Base-by-base conservation (phyloP, 2,329 filamentous ascomycete genomes). In the Phyllosticta citriasiana region DNA sequence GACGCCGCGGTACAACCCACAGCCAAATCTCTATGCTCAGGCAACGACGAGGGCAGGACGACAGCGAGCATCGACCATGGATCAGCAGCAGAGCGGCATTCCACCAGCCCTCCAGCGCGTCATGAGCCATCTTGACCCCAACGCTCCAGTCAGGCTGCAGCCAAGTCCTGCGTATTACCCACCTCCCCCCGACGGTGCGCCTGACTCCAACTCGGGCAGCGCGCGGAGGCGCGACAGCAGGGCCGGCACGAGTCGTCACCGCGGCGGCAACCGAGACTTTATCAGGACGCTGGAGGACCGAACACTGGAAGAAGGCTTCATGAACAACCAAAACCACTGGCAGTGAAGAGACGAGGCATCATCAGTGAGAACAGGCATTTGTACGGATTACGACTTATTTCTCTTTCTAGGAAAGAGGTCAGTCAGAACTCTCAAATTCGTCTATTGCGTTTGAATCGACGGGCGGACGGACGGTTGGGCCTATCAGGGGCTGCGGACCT, bases 81-180 rank as follows among this genome's bases (percentile, higher is more conserved):
- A 97, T 70, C 90, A 94, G 71, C 90, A 95, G 69, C 88, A 92
- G 57, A 92, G 88, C 65, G 93, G 93, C 2, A 96, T 99, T 63
- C 94, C 94, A 4, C 87, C 89, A 14, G 87, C 92, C 2, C 90
- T 99, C 62, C 94, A 99, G 75, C 84, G 94, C 67, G 94, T 99
- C 24, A 94, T 94, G 52, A 96, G 91, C 72, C 93, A 97, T 74
- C 83, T 99, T 53, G 94, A 99, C 70, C 94, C 94, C 1, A 97
- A 86, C 68, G 89, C 92, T 63, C 94, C 94, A 0, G 97, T 99
- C 69, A 85, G 94, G 57, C 77, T 97, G 61, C 94, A 99, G 72
- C 94, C 94, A 2, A 97, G 91, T 67, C 94, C 94, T 4, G 94
- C 94, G 1, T 99, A 99, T 75, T 99, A 97, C 68, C 94, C 94